A percentile compares a stretch with the other conserved stretches of the same genome.
phyloP scores from a whole-genome alignment of 2,329 filamentous ascomycete genomes.

The Aspergillus aculeatinus region DNA sequence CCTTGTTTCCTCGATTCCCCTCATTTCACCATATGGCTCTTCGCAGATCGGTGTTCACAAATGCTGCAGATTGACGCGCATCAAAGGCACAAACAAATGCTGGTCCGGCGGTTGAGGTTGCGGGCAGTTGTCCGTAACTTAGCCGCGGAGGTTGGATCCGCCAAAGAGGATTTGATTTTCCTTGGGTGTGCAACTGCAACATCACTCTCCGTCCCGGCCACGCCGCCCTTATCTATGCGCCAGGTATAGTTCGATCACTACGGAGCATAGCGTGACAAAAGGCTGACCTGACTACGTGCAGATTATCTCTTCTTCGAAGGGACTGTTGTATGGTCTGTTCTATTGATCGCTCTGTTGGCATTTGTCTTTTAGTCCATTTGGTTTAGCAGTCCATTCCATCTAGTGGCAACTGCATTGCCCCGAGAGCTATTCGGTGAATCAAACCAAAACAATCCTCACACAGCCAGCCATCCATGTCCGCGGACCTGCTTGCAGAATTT shows the following conservation, averaged over 20 bases:
- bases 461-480: conserved; percentile 46
- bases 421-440: not conserved
- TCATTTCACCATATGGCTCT: conserved; percentile 45
- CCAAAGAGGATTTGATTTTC: conserved; percentile 1
- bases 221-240: not conserved
- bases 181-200: not conserved
- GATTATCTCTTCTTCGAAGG: not conserved
- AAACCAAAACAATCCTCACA: not conserved
- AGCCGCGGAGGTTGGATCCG: conserved; percentile 11
- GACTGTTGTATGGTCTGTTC: not conserved
- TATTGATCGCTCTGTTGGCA: not conserved
- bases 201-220: not conserved
- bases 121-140: not conserved
- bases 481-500: conserved; percentile 56
- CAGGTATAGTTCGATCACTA: not conserved
- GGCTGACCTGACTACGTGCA: too few species aligned
- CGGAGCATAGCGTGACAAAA: too few species aligned
- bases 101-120: not conserved
- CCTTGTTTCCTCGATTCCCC: conserved; percentile 56
- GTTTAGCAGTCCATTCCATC: not conserved
- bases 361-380: not conserved
- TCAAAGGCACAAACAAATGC: not conserved
- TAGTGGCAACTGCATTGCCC: not conserved
- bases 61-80: conserved; percentile 1
- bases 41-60: conserved; percentile 1